Evolutionary conservation across 108 stramenopile species (phyloP).

Genomic region (Skeletonema potamos): DNA sequence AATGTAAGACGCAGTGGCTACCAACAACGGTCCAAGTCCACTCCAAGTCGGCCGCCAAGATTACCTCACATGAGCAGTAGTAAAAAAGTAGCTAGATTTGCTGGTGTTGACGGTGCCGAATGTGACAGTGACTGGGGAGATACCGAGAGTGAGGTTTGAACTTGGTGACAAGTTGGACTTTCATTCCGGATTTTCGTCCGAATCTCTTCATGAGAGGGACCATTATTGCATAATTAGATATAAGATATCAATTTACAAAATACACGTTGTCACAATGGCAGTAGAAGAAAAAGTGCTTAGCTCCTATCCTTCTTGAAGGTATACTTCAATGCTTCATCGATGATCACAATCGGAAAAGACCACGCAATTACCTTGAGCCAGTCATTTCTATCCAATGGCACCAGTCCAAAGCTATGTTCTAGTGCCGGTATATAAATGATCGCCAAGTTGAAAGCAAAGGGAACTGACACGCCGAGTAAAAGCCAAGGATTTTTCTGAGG

Average conservation of each 20-base stretch:
- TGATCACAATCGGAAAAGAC: conserved; percentile 85
- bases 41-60: not conserved
- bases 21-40: not conserved
- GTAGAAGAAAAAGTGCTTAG: too few species aligned
- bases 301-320: not conserved
- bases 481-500: conserved; percentile 91
- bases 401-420: conserved; percentile 84
- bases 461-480: conserved; percentile 84
- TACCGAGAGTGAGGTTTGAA: not conserved
- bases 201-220: not conserved
- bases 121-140: not conserved
- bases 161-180: not conserved
- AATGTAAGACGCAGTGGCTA: not conserved
- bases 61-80: not conserved
- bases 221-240: not conserved
- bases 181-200: not conserved
- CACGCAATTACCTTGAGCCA: conserved; percentile 82
- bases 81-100: not conserved
- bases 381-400: conserved; percentile 68
- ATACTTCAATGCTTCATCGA: conserved; percentile 88
- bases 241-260: not conserved
- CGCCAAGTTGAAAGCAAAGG: conserved; percentile 82
- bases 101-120: not conserved
- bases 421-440: conserved; percentile 84
- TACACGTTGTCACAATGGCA: not conserved